Percentiles rank a stretch among this genome's conserved stretches.
Evolutionary conservation across 176 grass and related monocot species (phyloP).

Genomic region (maize (Zea mays)): DNA sequence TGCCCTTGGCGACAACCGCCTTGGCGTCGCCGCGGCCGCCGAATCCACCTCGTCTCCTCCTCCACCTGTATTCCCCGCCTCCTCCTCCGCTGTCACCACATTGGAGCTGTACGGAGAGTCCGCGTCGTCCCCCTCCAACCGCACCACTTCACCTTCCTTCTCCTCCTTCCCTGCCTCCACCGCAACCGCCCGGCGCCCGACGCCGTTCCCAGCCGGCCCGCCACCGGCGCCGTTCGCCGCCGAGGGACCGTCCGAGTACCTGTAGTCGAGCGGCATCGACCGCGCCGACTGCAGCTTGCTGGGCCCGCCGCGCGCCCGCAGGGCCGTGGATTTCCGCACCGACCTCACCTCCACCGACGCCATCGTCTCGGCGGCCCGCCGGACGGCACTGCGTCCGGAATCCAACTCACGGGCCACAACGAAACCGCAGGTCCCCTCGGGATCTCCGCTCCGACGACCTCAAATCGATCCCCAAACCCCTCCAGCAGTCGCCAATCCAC

Average conservation of each 20-base stretch:
- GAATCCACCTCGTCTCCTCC: slow-evolving; percentile 43
- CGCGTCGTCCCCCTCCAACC: slow-evolving; percentile 42
- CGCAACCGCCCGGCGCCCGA: slow-evolving; percentile 10
- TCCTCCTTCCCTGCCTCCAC: background rate
- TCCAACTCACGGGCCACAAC: slow-evolving; percentile 14
- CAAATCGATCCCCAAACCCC: slow-evolving; percentile 24
- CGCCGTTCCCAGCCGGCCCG: slow-evolving; percentile 30
- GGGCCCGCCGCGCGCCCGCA: slow-evolving; percentile 47
- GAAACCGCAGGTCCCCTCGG: slow-evolving; percentile 4
- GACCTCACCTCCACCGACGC: slow-evolving; percentile 62
- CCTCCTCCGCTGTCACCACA: slow-evolving; percentile 40
- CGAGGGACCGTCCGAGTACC: slow-evolving; percentile 17
- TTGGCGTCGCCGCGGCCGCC: slow-evolving; percentile 12
- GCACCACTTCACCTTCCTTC: slow-evolving; percentile 32
- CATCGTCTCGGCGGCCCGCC: slow-evolving; percentile 37
- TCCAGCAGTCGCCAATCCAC: slow-evolving; percentile 31
- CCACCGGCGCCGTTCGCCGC: background rate
- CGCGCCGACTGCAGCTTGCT: slow-evolving; percentile 58
- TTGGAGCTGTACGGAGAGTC: slow-evolving; percentile 80
- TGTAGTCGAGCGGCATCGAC: slow-evolving; percentile 70
- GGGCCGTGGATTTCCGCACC: slow-evolving; percentile 51
- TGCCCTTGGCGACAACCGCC: slow-evolving; percentile 32
- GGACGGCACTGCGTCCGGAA: slow-evolving; percentile 9
- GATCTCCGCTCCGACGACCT: slow-evolving; percentile 40
- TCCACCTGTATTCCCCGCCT: slow-evolving; percentile 16